phyloP scores from a whole-genome alignment of 495 filamentous ascomycete genomes.

The Thozetella sp. region DNA sequence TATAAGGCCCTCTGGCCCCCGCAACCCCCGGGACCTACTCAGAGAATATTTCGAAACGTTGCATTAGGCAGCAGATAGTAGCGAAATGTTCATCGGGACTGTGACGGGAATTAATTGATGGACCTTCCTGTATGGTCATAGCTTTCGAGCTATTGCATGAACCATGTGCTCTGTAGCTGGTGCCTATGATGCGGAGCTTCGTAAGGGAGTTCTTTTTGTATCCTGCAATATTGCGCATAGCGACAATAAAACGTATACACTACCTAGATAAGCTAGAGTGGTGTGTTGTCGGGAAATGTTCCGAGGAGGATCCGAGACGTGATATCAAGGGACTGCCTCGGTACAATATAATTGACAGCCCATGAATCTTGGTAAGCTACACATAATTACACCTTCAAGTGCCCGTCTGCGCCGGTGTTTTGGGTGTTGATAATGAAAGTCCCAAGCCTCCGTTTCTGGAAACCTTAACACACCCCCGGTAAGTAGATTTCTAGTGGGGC shows the following conservation, averaged over 20 bases:
- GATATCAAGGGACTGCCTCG: not conserved
- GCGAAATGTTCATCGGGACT: not conserved
- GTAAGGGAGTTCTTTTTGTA: not conserved
- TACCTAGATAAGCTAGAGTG: not conserved
- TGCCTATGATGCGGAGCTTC: not conserved
- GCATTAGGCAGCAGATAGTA: not conserved
- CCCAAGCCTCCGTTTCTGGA: too few species aligned
- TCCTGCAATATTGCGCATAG: not conserved
- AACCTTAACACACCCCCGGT: too few species aligned
- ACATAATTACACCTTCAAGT: too few species aligned
- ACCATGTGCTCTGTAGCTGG: not conserved
- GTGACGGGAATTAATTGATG: too few species aligned
- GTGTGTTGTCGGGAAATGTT: not conserved
- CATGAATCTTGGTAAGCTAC: too few species aligned
- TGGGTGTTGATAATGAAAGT: too few species aligned
- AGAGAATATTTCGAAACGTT: not conserved
- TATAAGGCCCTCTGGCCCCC: not conserved
- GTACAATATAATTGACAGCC: too few species aligned
- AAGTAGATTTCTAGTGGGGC: too few species aligned
- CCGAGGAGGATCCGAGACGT: not conserved
- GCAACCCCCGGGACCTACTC: not conserved
- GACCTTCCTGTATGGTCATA: too few species aligned
- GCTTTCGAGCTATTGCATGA: not conserved
- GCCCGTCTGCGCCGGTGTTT: too few species aligned
- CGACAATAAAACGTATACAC: not conserved